Conservation (phyloP, 2,329 filamentous ascomycete species). For the Aspergillus novoparasiticus region DNA sequence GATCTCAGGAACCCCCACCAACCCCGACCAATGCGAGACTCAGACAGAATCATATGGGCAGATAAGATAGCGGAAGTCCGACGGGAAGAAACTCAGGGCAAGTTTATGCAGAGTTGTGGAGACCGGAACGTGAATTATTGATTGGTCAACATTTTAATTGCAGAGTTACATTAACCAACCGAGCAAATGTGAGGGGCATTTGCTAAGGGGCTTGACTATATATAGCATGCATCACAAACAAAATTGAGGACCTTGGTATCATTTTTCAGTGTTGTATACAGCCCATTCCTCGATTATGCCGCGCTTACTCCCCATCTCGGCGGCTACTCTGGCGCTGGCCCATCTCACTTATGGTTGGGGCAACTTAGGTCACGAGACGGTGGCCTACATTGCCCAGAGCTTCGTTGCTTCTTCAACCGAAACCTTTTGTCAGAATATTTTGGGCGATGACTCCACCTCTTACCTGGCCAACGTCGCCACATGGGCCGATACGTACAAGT, state of each 20-base stretch:
- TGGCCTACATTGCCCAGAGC: constrained; percentile 57
- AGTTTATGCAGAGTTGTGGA: neutral
- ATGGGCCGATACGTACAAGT: constrained; percentile 57
- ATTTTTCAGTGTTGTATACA: no score
- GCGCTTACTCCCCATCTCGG: neutral
- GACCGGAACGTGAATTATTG: neutral
- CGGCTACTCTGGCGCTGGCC: neutral
- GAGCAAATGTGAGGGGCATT: neutral
- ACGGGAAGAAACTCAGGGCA: neutral
- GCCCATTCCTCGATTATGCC: neutral
- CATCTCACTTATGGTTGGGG: constrained; percentile 49
- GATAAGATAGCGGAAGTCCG: neutral
- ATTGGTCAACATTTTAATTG: neutral
- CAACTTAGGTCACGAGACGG: constrained; percentile 55
- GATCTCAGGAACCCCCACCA: neutral
- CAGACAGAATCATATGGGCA: neutral
- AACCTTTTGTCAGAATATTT: constrained; percentile 47
- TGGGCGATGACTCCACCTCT: constrained; percentile 46
- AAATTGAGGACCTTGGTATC: neutral
- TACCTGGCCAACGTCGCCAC: constrained; percentile 57
- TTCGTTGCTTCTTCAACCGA: constrained; percentile 48
- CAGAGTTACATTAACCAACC: neutral
- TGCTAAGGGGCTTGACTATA: neutral
- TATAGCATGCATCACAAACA: neutral
- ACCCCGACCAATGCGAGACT: neutral